Evolutionary conservation across 2,329 filamentous ascomycete genomes (phyloP).

Genomic region (Grosmannia huntii): DNA sequence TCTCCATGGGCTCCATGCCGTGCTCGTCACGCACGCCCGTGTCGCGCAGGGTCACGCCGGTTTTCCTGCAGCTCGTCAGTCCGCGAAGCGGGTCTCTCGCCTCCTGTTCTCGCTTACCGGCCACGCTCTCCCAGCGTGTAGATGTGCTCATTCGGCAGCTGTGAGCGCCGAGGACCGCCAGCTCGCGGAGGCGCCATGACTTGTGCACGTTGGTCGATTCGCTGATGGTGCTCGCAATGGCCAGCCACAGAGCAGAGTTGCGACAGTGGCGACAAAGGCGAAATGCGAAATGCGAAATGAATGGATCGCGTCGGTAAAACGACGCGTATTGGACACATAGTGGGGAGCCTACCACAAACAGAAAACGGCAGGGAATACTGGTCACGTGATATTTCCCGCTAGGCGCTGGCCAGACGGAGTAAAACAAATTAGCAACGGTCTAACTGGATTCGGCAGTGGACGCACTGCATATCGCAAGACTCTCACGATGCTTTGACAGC

Average conservation of each 20-base stretch:
- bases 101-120: constrained; percentile 23
- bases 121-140: constrained; percentile 37
- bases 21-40: constrained; percentile 74
- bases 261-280: neutral
- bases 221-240: neutral
- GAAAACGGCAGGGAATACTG: neutral
- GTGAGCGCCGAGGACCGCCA: constrained; percentile 22
- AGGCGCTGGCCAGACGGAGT: too few relatives aligned
- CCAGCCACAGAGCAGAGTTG: too few relatives aligned
- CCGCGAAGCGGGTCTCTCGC: neutral
- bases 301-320: neutral
- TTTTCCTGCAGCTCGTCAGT: constrained; percentile 53
- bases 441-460: too few relatives aligned
- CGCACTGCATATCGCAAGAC: too few relatives aligned
- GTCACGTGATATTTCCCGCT: neutral
- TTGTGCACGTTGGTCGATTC: neutral
- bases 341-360: neutral
- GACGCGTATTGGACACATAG: neutral
- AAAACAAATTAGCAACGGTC: too few relatives aligned
- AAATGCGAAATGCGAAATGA: neutral
- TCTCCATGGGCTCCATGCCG: constrained; percentile 79
- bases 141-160: constrained; percentile 31
- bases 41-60: constrained; percentile 70
- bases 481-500: too few relatives aligned
- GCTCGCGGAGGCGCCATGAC: constrained; percentile 26